phyloP scores from a whole-genome alignment of 305 asterid genomes.

The Rubia peregrina region DNA sequence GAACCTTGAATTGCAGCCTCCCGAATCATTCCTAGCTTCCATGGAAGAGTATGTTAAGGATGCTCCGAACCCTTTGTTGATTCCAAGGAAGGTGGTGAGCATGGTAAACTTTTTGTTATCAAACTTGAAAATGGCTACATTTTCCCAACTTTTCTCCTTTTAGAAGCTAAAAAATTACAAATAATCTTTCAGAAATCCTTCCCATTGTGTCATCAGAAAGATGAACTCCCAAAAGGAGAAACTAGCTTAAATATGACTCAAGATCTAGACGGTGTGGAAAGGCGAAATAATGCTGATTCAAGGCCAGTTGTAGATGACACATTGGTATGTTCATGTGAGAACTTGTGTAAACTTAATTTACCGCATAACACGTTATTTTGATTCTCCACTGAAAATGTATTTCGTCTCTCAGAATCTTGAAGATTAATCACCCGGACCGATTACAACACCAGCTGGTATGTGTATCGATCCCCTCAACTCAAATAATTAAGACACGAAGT shows the following conservation, averaged over 20 bases:
- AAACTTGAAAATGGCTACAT: not conserved
- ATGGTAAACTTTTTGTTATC: not conserved
- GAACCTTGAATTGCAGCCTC: too few species aligned
- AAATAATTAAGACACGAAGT: not conserved
- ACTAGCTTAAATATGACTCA: not conserved
- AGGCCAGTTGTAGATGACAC: slow-evolving; percentile 35
- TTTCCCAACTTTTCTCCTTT: too few species aligned
- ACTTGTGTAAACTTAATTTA: not conserved
- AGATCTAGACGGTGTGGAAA: not conserved
- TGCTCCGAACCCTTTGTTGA: too few species aligned
- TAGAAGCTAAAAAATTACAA: too few species aligned
- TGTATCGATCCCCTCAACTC: not conserved
- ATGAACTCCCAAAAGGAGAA: not conserved
- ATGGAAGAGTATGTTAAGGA: too few species aligned
- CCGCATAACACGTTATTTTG: too few species aligned
- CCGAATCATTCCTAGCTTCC: too few species aligned
- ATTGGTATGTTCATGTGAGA: slow-evolving; percentile 29
- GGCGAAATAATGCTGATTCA: too few species aligned
- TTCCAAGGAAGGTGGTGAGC: too few species aligned
- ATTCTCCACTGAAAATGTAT: not conserved
- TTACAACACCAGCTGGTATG: slow-evolving; percentile 41
- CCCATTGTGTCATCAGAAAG: not conserved
- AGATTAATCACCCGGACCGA: slow-evolving; percentile 26
- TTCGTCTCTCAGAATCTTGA: slow-evolving; percentile 47
- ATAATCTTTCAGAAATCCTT: not conserved